Base-by-base conservation (phyloP, 1,139 yeast genomes). In the Kazachstania sp. region DNA sequence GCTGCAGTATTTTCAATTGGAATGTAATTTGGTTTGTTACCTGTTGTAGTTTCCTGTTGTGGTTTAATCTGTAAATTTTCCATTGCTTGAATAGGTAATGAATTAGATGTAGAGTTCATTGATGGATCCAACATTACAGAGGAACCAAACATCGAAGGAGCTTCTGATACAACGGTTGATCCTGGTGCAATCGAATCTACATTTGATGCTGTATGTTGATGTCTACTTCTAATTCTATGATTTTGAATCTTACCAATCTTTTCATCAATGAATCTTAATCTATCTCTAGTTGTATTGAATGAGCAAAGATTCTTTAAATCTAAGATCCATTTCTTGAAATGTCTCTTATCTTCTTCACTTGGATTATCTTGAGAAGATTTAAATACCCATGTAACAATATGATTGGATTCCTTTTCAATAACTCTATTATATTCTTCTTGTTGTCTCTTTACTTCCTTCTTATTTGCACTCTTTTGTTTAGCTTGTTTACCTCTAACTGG, bases 241-340 rank as follows among this genome's bases (percentile, higher is more conserved):
- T 40, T 48, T 49, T 48, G 58, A 41, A 51, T 52, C 51, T 51
- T 61, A 51, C 48, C 46, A 34, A 61, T 52, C 32, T 62, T 59
- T 13, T 58, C 66, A 36, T 62, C 66, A 26, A 68, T 60, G 45
- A 64, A 63, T 44, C 54, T 56, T 9, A 62, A 57, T 51, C 74
- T 62, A 4, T 70, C 73, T 6, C 51, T 49, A 13, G 68, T 61
- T 2, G 57, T 56, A 41, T 62, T 56, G 48, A 66, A 70, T 9
- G 64, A 55, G 4, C 73, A 66, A 48, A 75, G 57, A 37, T 71
- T 71, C 39, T 68, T 66, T 37, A 75, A 53, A 52, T 74, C 76
- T 41, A 66, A 65, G 9, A 69, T 60, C 80, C 80, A 76, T 56
- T 70, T 71, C 36, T 63, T 62, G 41, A 72, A 67, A 37, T 69